Conservation (phyloP, 2,329 filamentous ascomycete genomes). For the Fusarium bactridioides region DNA sequence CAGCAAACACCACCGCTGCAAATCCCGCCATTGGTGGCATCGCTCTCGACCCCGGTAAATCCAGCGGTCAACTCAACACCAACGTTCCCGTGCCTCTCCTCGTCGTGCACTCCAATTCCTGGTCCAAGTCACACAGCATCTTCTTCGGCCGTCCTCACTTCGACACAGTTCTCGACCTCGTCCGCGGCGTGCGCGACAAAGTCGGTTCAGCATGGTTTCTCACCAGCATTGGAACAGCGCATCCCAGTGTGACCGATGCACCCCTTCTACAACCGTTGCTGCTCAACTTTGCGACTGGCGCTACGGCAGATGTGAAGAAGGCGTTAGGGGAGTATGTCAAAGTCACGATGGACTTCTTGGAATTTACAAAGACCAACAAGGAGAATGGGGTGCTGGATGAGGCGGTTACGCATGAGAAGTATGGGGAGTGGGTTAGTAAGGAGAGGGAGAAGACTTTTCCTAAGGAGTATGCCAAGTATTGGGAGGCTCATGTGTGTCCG, state of each 20-base stretch:
- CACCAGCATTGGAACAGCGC: constrained; percentile 62
- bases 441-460: constrained; percentile 45
- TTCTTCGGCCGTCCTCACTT: constrained; percentile 73
- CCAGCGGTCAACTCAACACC: constrained; percentile 66
- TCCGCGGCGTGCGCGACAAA: constrained; percentile 54
- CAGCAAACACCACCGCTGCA: constrained; percentile 41
- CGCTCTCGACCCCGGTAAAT: constrained; percentile 72
- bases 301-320: constrained; percentile 63
- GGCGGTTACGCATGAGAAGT: constrained; percentile 53
- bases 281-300: constrained; percentile 67
- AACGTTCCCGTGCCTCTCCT: constrained; percentile 66
- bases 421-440: constrained; percentile 51
- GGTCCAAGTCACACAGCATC: constrained; percentile 63
- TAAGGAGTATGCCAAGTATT: constrained; percentile 47
- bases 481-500: constrained; percentile 54
- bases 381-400: constrained; percentile 59
- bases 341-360: constrained; percentile 64
- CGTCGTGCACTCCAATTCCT: constrained; percentile 70
- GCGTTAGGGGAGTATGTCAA: constrained; percentile 68
- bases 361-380: constrained; percentile 53
- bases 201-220: constrained; percentile 61
- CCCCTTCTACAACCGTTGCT: constrained; percentile 69
- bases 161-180: constrained; percentile 66
- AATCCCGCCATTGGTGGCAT: constrained; percentile 62
- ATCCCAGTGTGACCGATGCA: constrained; percentile 72